Percentiles rank a stretch among this genome's conserved stretches.
These are phyloP conservation scores for Penicillium cataractarum DNA, from an alignment of 495 filamentous ascomycete species.

Conservation along the genomic window DNA sequence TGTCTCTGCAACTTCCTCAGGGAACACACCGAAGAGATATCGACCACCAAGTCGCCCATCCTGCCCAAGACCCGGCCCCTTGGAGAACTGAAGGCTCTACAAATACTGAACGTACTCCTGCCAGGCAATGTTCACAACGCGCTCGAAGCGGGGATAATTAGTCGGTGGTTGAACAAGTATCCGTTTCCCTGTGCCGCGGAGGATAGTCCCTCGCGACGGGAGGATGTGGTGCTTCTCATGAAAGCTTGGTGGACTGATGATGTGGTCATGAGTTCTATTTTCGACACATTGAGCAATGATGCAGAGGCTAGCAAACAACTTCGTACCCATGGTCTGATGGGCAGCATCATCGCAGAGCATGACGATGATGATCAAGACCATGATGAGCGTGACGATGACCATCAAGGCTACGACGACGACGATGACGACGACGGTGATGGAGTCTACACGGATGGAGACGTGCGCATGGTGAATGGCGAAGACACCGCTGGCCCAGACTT, in stretches of 20 bases:
- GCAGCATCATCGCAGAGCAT: constrained; percentile 47
- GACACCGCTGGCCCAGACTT: constrained; percentile 43
- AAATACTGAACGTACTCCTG: constrained; percentile 42
- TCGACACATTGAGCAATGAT: constrained; percentile 38
- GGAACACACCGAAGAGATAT: constrained; percentile 43
- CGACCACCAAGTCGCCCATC: constrained; percentile 44
- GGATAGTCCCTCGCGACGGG: constrained; percentile 34
- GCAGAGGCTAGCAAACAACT: constrained; percentile 45
- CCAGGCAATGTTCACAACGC: constrained; percentile 43
- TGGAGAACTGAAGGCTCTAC: constrained; percentile 47
- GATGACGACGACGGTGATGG: constrained; percentile 55
- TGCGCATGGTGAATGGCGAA: constrained; percentile 55
- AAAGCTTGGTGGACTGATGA: constrained; percentile 54
- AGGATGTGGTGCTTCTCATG: constrained; percentile 49
- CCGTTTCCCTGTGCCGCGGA: constrained; percentile 51
- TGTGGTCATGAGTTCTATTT: constrained; percentile 47
- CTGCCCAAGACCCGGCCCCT: constrained; percentile 49
- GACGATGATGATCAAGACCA: constrained; percentile 53
- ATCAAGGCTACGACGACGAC: constrained; percentile 42
- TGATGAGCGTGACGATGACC: constrained; percentile 43
- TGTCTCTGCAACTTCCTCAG: constrained; percentile 55
- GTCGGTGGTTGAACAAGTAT: constrained; percentile 53
- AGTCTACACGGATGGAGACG: constrained; percentile 48
- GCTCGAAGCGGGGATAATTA: constrained; percentile 49
- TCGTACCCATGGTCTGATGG: constrained; percentile 49